Conservation (phyloP, 2,329 filamentous ascomycete species). For the Cytospora mali region DNA sequence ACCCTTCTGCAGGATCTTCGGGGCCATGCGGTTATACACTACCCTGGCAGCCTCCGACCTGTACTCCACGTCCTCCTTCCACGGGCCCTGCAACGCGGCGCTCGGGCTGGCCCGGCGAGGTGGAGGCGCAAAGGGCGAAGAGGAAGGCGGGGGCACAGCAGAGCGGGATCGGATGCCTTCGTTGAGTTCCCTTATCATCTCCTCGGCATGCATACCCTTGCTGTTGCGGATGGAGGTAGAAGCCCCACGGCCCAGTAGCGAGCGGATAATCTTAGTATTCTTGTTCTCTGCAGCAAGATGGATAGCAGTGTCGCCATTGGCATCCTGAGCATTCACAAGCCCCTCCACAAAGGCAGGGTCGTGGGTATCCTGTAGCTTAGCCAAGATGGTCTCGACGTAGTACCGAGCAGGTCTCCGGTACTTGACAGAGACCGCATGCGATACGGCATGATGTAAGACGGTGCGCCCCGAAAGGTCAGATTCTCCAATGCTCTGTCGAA, state of each 20-base stretch:
- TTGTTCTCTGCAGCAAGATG: slow-evolving; percentile 77
- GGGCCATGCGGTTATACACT: slow-evolving; percentile 69
- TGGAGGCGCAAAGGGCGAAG: slow-evolving; percentile 68
- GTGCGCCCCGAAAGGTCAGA: slow-evolving; percentile 82
- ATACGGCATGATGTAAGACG: slow-evolving; percentile 83
- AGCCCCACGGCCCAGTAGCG: slow-evolving; percentile 77
- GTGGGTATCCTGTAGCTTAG: slow-evolving; percentile 78
- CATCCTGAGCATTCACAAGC: slow-evolving; percentile 80
- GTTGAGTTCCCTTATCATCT: slow-evolving; percentile 78
- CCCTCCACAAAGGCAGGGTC: slow-evolving; percentile 76
- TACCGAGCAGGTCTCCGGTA: slow-evolving; percentile 79
- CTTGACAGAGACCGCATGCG: slow-evolving; percentile 70
- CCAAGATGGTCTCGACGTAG: slow-evolving; percentile 89
- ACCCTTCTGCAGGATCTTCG: slow-evolving; percentile 71
- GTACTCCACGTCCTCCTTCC: slow-evolving; percentile 23
- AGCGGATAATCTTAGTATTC: slow-evolving; percentile 85
- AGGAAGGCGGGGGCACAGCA: slow-evolving; percentile 69
- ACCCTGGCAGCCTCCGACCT: slow-evolving; percentile 66
- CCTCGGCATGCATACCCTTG: slow-evolving; percentile 80
- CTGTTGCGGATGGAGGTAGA: slow-evolving; percentile 81
- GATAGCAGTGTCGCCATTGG: slow-evolving; percentile 84
- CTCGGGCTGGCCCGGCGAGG: slow-evolving; percentile 58
- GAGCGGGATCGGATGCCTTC: slow-evolving; percentile 67
- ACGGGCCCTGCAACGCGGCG: slow-evolving; percentile 48
- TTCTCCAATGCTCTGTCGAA: slow-evolving; percentile 78